phyloP scores from a whole-genome alignment of 768 basidiomycete genomes.

The Xerocomellus amylosporus region DNA sequence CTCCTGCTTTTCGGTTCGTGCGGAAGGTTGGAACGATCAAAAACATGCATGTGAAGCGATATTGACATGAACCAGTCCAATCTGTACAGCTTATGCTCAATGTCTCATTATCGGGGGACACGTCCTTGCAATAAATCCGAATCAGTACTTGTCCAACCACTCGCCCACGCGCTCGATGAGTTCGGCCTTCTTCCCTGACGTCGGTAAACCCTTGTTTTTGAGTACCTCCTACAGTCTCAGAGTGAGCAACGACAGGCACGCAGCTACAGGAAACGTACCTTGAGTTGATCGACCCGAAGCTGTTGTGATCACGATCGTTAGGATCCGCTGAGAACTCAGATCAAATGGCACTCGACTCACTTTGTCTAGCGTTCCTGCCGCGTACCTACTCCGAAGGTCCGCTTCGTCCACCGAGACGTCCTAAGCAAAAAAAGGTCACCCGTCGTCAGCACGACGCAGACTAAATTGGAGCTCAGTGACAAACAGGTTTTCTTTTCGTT shows the following conservation, averaged over 20 bases:
- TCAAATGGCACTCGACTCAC: slow-evolving; percentile 37
- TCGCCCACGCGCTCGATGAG: slow-evolving; percentile 62
- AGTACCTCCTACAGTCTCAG: slow-evolving; percentile 59
- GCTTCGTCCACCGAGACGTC: slow-evolving; percentile 65
- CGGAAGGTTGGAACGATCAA: background rate
- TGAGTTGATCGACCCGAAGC: slow-evolving; percentile 77
- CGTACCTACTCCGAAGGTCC: slow-evolving; percentile 68
- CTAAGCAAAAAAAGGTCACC: slow-evolving; percentile 30
- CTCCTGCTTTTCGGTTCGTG: background rate
- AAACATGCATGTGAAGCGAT: background rate
- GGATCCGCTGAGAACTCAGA: background rate
- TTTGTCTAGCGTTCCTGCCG: slow-evolving; percentile 60
- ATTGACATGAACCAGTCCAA: background rate
- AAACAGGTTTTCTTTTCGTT: slow-evolving; percentile 71
- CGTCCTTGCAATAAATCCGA: background rate
- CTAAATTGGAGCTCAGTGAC: slow-evolving; percentile 22
- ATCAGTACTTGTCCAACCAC: slow-evolving; percentile 49
- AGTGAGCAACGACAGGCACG: background rate
- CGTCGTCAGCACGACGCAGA: background rate
- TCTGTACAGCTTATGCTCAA: background rate
- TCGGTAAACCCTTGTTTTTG: slow-evolving; percentile 57
- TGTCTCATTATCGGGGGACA: background rate
- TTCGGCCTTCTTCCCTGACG: slow-evolving; percentile 72
- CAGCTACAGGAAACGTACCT: slow-evolving; percentile 42
- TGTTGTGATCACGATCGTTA: slow-evolving; percentile 31